Conservation (phyloP, 129 eudicot species). For the Helianthus tuberosus region DNA sequence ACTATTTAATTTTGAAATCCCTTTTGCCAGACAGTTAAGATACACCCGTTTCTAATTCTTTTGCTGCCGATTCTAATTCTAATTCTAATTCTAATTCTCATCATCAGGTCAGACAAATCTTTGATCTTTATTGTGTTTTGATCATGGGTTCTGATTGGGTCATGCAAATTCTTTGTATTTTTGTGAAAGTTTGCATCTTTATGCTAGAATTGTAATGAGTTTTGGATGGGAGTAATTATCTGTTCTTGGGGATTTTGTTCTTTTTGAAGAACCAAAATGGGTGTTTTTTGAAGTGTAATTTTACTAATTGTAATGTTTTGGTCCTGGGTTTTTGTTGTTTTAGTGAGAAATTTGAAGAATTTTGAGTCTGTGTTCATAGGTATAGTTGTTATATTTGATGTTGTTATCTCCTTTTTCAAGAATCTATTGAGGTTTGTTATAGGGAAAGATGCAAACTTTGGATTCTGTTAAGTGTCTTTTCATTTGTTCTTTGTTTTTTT, state of each 20-base stretch:
- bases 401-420: slow-evolving; percentile 2
- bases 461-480: slow-evolving; percentile 23
- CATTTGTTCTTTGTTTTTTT: neutral
- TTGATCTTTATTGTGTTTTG: slow-evolving; percentile 10
- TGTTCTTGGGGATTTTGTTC: slow-evolving; percentile 4
- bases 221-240: neutral
- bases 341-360: slow-evolving; percentile 4
- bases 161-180: neutral
- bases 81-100: slow-evolving; percentile 8
- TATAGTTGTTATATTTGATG: neutral
- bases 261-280: neutral
- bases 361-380: slow-evolving; percentile 19
- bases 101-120: slow-evolving; percentile 38
- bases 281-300: neutral
- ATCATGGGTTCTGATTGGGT: neutral
- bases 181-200: neutral
- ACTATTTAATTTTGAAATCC: slow-evolving; percentile 10
- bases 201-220: neutral
- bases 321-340: slow-evolving; percentile 9
- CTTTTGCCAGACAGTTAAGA: slow-evolving; percentile 19
- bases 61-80: slow-evolving; percentile 22
- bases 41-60: slow-evolving; percentile 10
- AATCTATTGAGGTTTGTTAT: slow-evolving; percentile 28
- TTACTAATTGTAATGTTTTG: neutral
- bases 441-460: slow-evolving; percentile 16